Conservation (phyloP, 192 early-diverging fungal species). For the Coemansia biformis region DNA sequence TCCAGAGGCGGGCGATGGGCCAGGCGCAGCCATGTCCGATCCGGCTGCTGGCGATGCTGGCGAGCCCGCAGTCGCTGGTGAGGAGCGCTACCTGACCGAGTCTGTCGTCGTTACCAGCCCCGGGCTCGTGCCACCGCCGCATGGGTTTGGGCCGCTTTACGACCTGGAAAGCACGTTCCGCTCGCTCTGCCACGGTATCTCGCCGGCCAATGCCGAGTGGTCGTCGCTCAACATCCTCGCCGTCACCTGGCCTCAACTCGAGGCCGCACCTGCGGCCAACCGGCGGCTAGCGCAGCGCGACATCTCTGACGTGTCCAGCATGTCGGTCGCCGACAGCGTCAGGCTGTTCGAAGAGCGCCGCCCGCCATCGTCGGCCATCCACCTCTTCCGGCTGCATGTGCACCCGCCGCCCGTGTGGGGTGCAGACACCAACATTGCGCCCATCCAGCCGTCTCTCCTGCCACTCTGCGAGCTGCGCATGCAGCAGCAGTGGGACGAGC, state of each 20-base stretch:
- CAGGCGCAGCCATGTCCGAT: too few relatives aligned
- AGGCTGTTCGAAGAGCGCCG: constrained; percentile 27
- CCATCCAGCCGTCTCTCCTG: constrained; percentile 43
- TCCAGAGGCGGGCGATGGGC: too few relatives aligned
- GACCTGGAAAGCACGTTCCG: constrained; percentile 32
- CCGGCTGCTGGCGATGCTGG: too few relatives aligned
- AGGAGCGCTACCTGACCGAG: constrained; percentile 36
- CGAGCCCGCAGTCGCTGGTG: constrained; percentile 3
- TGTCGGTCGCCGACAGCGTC: constrained; percentile 33
- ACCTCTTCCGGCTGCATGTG: constrained; percentile 41
- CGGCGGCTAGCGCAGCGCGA: constrained; percentile 45
- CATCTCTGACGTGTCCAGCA: constrained; percentile 30
- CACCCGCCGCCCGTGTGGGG: constrained; percentile 40
- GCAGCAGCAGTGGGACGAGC: constrained; percentile 45
- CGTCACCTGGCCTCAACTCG: constrained; percentile 47
- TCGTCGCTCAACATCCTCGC: constrained; percentile 47
- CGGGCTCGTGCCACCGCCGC: constrained; percentile 14
- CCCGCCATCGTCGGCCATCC: constrained; percentile 37
- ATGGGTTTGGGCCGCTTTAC: constrained; percentile 34
- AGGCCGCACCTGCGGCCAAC: constrained; percentile 12
- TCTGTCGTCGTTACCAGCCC: constrained; percentile 28
- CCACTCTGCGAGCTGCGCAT: constrained; percentile 46
- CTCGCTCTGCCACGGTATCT: constrained; percentile 36
- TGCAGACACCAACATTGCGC: constrained; percentile 8
- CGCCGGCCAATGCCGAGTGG: constrained; percentile 47